A percentile compares a stretch with the other conserved stretches of the same genome.
phyloP scores from a whole-genome alignment of 2,329 filamentous ascomycete species.

The Penicillium psychrosexuale region DNA sequence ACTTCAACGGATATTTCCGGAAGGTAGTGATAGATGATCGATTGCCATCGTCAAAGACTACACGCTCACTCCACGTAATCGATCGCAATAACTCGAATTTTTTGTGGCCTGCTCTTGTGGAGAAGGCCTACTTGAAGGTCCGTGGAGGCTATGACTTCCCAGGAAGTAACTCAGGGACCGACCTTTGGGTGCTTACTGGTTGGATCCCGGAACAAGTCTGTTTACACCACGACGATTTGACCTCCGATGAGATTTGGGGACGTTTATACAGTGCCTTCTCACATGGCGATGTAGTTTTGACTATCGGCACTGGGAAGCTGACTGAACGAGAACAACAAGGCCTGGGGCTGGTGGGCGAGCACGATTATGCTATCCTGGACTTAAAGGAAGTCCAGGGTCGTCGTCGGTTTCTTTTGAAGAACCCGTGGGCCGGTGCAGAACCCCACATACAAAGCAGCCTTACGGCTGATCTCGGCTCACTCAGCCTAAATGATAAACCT shows the following conservation, averaged over 20 bases:
- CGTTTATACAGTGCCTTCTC: slow-evolving; percentile 71
- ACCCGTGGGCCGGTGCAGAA: slow-evolving; percentile 82
- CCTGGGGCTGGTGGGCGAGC: slow-evolving; percentile 79
- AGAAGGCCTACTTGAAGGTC: slow-evolving; percentile 95
- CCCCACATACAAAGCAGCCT: slow-evolving; percentile 25
- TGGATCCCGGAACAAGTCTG: slow-evolving; percentile 98
- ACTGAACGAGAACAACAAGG: slow-evolving; percentile 72
- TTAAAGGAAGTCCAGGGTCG: slow-evolving; percentile 63
- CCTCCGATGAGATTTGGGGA: slow-evolving; percentile 72
- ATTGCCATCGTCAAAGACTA: slow-evolving; percentile 70
- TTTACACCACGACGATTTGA: slow-evolving; percentile 78
- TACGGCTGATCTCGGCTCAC: slow-evolving; percentile 6
- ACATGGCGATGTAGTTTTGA: slow-evolving; percentile 78
- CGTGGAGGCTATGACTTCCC: slow-evolving; percentile 96
- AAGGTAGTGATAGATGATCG: slow-evolving; percentile 86
- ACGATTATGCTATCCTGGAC: slow-evolving; percentile 89
- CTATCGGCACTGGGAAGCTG: slow-evolving; percentile 83
- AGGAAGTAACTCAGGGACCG: slow-evolving; percentile 93
- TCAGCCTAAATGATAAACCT: slow-evolving; percentile 12
- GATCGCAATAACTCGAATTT: slow-evolving; percentile 78
- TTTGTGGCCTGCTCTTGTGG: slow-evolving; percentile 86
- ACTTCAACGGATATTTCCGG: slow-evolving; percentile 92
- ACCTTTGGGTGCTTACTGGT: slow-evolving; percentile 86
- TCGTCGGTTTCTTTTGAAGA: slow-evolving; percentile 79
- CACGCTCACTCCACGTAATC: slow-evolving; percentile 78